These are phyloP conservation scores for Scheffersomyces illinoinensis DNA, from an alignment of 1,139 yeast species.

Conservation along the genomic window DNA sequence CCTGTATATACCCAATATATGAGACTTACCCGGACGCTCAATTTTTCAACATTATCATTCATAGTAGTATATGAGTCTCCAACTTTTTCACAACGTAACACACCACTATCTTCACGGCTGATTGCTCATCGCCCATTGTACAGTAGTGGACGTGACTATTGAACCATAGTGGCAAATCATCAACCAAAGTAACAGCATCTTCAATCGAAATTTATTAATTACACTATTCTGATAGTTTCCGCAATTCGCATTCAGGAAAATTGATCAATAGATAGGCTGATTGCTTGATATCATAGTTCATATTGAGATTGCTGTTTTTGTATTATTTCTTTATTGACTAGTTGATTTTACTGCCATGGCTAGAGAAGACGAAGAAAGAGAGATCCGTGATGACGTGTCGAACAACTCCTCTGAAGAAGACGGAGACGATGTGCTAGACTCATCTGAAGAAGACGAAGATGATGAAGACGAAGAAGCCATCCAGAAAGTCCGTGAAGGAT, in stretches of 20 bases:
- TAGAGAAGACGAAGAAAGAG: slow-evolving; percentile 34
- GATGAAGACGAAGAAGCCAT: slow-evolving; percentile 79
- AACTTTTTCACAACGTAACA: background rate
- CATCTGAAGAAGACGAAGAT: slow-evolving; percentile 74
- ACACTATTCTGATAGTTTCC: background rate
- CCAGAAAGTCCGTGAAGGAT: slow-evolving; percentile 80
- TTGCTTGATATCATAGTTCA: background rate
- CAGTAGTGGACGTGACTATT: background rate
- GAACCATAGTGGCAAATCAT: background rate
- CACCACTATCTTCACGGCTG: background rate
- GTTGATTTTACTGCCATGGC: slow-evolving; percentile 11
- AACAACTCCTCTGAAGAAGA: slow-evolving; percentile 35
- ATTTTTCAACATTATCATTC: background rate
- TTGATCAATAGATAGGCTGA: background rate
- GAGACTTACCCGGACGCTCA: background rate
- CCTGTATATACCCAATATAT: background rate
- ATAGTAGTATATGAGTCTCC: background rate
- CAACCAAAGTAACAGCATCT: background rate
- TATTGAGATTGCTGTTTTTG: background rate
- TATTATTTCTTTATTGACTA: no score
- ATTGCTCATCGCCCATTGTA: background rate
- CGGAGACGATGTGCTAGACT: slow-evolving; percentile 55
- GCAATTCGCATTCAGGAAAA: background rate
- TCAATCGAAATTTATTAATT: background rate
- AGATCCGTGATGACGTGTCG: slow-evolving; percentile 34